Evolutionary conservation across 163 green algal species (phyloP).

Genomic region (Chlamydomonas reinhardtii): DNA sequence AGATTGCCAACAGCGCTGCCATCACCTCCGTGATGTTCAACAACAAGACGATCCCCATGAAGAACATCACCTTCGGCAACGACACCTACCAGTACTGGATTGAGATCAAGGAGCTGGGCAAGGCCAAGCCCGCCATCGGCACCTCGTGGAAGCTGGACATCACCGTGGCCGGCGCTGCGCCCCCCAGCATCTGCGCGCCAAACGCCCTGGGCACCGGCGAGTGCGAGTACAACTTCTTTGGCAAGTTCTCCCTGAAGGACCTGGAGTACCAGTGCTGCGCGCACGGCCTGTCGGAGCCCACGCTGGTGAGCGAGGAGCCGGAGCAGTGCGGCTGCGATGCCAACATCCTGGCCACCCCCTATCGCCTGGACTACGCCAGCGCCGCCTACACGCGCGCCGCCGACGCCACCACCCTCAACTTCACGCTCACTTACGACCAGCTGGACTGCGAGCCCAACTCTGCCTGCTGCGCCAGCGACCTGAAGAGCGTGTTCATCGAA

Average conservation of each 20-base stretch:
- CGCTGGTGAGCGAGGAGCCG: slow-evolving; percentile 62
- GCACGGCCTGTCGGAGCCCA: slow-evolving; percentile 51
- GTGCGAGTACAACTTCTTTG: slow-evolving; percentile 65
- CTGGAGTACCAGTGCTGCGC: slow-evolving; percentile 60
- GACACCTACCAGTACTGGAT: slow-evolving; percentile 27
- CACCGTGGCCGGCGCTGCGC: not conserved
- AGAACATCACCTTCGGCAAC: slow-evolving; percentile 13
- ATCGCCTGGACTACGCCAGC: slow-evolving; percentile 34
- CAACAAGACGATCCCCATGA: not conserved
- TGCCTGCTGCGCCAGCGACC: slow-evolving; percentile 55
- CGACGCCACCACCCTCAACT: slow-evolving; percentile 8
- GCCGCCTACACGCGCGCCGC: not conserved
- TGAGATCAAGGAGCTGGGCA: slow-evolving; percentile 16
- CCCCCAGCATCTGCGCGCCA: slow-evolving; percentile 36
- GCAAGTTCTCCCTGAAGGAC: slow-evolving; percentile 41
- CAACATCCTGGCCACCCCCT: slow-evolving; percentile 52
- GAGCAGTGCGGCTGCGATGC: slow-evolving; percentile 49
- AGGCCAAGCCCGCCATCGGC: not conserved
- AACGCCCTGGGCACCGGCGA: slow-evolving; percentile 46
- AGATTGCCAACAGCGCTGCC: not conserved
- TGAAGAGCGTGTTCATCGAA: slow-evolving; percentile 55
- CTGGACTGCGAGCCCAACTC: slow-evolving; percentile 46
- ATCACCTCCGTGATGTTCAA: not conserved
- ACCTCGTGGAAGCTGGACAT: not conserved
- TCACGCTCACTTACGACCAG: slow-evolving; percentile 27